phyloP scores from a whole-genome alignment of 306 rosid genomes.

The Cucurbita maxima region DNA sequence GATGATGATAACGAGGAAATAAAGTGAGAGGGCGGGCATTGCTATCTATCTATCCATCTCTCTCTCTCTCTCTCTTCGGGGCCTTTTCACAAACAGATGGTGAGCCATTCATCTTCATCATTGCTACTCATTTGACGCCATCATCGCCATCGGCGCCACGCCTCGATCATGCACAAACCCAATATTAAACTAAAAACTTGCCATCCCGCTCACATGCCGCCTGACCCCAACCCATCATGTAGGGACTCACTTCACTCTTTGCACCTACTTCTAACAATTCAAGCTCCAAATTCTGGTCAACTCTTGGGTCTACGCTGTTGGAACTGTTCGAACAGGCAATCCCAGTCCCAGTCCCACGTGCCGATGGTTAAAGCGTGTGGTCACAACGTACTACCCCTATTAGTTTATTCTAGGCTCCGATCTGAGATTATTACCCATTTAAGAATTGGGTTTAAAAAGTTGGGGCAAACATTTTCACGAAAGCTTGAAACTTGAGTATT shows the following conservation, averaged over 20 bases:
- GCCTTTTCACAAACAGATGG: not conserved
- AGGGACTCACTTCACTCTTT: too few relatives aligned
- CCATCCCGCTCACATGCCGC: not conserved
- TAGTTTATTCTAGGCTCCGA: not conserved
- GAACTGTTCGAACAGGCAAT: too few relatives aligned
- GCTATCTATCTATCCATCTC: too few relatives aligned
- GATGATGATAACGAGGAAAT: not conserved
- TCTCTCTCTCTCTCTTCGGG: not conserved
- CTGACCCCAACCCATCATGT: not conserved
- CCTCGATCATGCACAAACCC: conserved; percentile 32
- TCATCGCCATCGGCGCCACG: conserved; percentile 46
- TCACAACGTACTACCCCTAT: not conserved
- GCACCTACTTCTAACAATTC: too few relatives aligned
- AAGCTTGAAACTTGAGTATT: not conserved
- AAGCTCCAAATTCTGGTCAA: too few relatives aligned
- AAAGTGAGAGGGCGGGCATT: not conserved
- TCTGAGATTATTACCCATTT: not conserved
- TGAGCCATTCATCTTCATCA: conserved; percentile 28
- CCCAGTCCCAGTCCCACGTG: too few relatives aligned
- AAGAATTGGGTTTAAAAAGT: too few relatives aligned
- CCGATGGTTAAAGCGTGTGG: not conserved
- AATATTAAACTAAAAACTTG: too few relatives aligned
- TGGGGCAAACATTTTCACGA: too few relatives aligned
- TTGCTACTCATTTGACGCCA: conserved; percentile 31
- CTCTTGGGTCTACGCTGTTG: too few relatives aligned